phyloP scores from a whole-genome alignment of 176 grass and related monocot genomes.

The Themeda triandra region DNA sequence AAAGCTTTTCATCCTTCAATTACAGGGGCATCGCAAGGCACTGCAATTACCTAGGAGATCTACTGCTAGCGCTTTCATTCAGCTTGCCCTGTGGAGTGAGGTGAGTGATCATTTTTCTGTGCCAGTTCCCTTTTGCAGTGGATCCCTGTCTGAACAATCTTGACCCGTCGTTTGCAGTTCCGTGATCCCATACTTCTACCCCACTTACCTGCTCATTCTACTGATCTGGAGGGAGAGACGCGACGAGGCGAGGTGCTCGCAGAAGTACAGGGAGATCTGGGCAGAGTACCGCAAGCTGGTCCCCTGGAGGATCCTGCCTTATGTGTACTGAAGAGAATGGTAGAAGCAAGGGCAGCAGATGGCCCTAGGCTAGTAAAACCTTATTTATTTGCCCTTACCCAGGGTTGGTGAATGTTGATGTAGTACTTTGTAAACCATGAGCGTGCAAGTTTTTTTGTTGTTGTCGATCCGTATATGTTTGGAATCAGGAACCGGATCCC shows the following conservation, averaged over 20 bases:
- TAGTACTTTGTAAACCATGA: neutral
- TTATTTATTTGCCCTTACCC: neutral
- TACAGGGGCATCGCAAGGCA: slow-evolving; percentile 85
- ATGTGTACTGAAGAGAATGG: slow-evolving; percentile 42
- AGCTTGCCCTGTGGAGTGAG: slow-evolving; percentile 89
- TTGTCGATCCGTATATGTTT: neutral
- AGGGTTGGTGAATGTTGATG: neutral
- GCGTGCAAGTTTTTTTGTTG: neutral
- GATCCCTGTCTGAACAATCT: neutral
- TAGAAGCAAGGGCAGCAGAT: neutral
- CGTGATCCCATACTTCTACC: slow-evolving; percentile 90
- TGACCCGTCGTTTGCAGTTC: slow-evolving; percentile 45
- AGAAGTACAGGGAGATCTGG: slow-evolving; percentile 97
- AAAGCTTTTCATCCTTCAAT: neutral
- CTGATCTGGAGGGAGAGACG: slow-evolving; percentile 95
- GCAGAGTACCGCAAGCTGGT: slow-evolving; percentile 78
- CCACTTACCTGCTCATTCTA: slow-evolving; percentile 82
- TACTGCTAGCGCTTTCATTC: slow-evolving; percentile 87
- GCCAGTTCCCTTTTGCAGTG: neutral
- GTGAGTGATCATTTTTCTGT: slow-evolving; percentile 25
- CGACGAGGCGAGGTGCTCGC: slow-evolving; percentile 79
- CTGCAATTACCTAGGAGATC: slow-evolving; percentile 94
- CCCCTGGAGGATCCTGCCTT: slow-evolving; percentile 91
- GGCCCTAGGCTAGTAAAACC: neutral
- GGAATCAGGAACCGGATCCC: neutral